Percentiles rank a stretch among this genome's conserved stretches.
These are phyloP conservation scores for Volvox reticuliferus DNA, from an alignment of 139 green algal species.

Conservation along the genomic window DNA sequence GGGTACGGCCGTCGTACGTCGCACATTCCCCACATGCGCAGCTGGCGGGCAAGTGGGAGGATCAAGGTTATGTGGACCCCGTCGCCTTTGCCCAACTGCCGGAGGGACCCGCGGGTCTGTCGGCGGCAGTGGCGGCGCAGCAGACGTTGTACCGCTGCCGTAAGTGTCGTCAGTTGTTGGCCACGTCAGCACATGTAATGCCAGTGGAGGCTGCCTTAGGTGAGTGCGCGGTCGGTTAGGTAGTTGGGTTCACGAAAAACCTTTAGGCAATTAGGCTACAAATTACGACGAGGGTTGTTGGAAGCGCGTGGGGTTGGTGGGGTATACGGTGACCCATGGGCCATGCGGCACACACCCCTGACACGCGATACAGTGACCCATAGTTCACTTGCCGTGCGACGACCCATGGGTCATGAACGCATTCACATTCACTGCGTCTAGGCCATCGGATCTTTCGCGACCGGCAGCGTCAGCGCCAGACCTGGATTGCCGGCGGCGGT, in stretches of 20 bases:
- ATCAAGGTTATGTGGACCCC: conserved; percentile 66
- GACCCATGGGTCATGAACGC: background rate
- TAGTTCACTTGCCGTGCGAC: no score
- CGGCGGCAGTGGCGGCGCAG: background rate
- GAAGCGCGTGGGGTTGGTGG: no score
- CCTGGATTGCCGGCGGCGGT: background rate
- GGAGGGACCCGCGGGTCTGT: conserved; percentile 27
- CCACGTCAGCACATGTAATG: conserved; percentile 73
- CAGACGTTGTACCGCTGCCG: conserved; percentile 80
- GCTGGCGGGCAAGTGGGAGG: conserved; percentile 59
- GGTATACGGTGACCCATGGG: no score
- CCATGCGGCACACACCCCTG: no score
- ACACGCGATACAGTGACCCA: conserved; percentile 4
- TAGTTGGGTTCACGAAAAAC: background rate
- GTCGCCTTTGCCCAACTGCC: conserved; percentile 60
- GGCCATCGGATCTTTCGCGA: conserved; percentile 30
- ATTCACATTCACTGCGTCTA: background rate
- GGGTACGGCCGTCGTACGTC: no score
- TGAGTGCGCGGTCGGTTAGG: conserved; percentile 36
- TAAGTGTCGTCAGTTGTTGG: conserved; percentile 80
- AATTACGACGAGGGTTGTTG: no score
- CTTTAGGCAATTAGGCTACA: no score
- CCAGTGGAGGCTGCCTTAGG: conserved; percentile 65
- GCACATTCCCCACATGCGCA: conserved; percentile 21
- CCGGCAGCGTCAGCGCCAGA: background rate